Percentiles rank a stretch among this genome's conserved stretches.
Evolutionary conservation across 2,329 filamentous ascomycete genomes (phyloP).

Genomic region (Xylariaceae sp.): DNA sequence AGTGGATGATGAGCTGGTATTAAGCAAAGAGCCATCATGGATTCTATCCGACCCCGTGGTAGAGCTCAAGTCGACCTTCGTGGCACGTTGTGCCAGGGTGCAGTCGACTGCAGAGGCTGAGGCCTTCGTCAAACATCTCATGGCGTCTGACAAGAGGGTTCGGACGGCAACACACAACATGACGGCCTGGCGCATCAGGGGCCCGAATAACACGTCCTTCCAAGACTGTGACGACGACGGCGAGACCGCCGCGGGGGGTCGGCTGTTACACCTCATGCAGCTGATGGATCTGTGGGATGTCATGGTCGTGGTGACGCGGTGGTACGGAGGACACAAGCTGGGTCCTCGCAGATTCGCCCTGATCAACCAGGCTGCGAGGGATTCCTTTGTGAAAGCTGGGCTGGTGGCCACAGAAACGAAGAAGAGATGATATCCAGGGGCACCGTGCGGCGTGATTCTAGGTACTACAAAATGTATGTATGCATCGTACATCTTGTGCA

Average conservation of each 20-base stretch:
- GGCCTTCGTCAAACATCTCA: conserved; percentile 65
- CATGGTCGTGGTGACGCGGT: conserved; percentile 87
- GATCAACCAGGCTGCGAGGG: conserved; percentile 81
- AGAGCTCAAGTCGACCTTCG: conserved; percentile 83
- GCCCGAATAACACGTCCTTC: conserved; percentile 51
- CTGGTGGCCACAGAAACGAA: conserved; percentile 45
- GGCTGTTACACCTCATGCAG: conserved; percentile 86
- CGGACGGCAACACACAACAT: conserved; percentile 93
- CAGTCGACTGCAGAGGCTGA: conserved; percentile 65
- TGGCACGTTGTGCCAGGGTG: conserved; percentile 71
- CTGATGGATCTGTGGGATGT: conserved; percentile 91
- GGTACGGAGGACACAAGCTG: conserved; percentile 89
- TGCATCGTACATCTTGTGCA: background rate
- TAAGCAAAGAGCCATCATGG: conserved; percentile 54
- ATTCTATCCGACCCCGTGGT: conserved; percentile 64
- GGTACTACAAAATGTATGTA: background rate
- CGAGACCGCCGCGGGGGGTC: conserved; percentile 82
- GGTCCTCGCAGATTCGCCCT: conserved; percentile 85
- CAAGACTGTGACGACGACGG: conserved; percentile 97
- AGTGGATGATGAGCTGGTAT: conserved; percentile 1
- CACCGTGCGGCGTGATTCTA: background rate
- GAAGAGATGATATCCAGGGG: conserved; percentile 30
- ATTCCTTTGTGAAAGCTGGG: conserved; percentile 74
- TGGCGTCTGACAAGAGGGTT: conserved; percentile 77
- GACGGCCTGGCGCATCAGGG: conserved; percentile 81